Conservation (phyloP, 1,284 basidiomycete species). For the Cryptococcus depauperatus region DNA sequence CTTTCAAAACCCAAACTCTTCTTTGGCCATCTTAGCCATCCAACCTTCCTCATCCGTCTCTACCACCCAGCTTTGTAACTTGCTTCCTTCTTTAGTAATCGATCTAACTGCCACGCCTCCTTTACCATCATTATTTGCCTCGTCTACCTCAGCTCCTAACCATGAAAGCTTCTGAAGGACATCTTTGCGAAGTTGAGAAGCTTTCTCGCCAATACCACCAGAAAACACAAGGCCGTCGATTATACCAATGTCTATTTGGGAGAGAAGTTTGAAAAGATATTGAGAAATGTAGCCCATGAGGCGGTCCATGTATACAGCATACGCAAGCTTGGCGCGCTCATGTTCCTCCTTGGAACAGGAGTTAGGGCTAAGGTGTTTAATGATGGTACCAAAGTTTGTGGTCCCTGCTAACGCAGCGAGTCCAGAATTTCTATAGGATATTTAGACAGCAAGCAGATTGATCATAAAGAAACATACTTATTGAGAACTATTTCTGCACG, state of each 20-base stretch:
- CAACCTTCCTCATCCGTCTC: conserved; percentile 50
- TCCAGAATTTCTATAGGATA: conserved; percentile 52
- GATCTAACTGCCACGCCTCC: conserved; percentile 37
- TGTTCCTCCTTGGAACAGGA: conserved; percentile 29
- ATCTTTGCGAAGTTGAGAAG: conserved; percentile 54
- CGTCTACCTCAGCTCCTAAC: conserved; percentile 55
- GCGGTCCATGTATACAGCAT: conserved; percentile 65
- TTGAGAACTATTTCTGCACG: conserved; percentile 73
- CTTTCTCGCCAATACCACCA: conserved; percentile 75
- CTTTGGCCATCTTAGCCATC: conserved; percentile 32
- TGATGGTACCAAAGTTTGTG: conserved; percentile 62
- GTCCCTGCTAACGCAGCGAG: conserved; percentile 62
- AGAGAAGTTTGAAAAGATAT: conserved; percentile 62
- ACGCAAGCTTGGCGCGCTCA: conserved; percentile 52
- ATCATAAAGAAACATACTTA: conserved; percentile 47
- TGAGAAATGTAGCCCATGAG: conserved; percentile 62
- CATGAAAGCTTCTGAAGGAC: conserved; percentile 53
- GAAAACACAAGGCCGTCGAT: conserved; percentile 76
- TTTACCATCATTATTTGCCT: conserved; percentile 41
- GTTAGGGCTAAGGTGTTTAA: conserved; percentile 39
- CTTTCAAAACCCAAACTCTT: conserved; percentile 31
- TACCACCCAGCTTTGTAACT: conserved; percentile 46
- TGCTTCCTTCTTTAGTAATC: conserved; percentile 40
- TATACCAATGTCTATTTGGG: conserved; percentile 36
- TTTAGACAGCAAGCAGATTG: background rate